Evolutionary conservation across 2,329 filamentous ascomycete genomes (phyloP).

Genomic region (Trichothecium roseum): DNA sequence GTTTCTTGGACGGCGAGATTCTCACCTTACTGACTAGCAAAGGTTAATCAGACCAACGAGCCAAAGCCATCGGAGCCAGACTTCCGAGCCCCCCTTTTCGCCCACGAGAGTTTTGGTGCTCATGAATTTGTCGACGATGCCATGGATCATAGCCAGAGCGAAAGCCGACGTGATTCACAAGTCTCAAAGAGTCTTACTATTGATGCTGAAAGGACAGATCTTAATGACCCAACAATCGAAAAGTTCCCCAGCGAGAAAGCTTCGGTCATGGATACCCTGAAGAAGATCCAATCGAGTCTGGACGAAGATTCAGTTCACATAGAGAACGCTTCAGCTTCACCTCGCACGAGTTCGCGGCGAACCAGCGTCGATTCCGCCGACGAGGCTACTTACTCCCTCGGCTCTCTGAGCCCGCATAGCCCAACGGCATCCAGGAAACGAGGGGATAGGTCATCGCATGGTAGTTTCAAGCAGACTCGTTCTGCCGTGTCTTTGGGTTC

Average conservation of each 20-base stretch:
- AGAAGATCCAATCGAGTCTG: constrained; percentile 33
- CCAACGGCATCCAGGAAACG: constrained; percentile 18
- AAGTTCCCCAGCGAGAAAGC: constrained; percentile 33
- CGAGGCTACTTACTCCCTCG: constrained; percentile 23
- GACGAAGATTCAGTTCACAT: constrained; percentile 26
- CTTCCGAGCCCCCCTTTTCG: constrained; percentile 27
- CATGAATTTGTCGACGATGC: constrained; percentile 22
- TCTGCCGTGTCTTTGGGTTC: constrained; percentile 31
- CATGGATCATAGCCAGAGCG: constrained; percentile 14
- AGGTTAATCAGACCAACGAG: constrained; percentile 2
- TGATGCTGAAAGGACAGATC: constrained; percentile 14
- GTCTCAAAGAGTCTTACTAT: background rate
- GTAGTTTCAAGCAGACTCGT: constrained; percentile 22
- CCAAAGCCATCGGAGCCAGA: too few species aligned
- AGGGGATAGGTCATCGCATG: constrained; percentile 20
- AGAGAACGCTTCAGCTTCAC: constrained; percentile 23
- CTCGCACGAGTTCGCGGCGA: constrained; percentile 21
- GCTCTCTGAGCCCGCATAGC: constrained; percentile 23
- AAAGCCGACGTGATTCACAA: background rate
- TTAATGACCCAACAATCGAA: constrained; percentile 37
- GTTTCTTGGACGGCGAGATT: background rate
- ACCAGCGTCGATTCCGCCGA: constrained; percentile 25
- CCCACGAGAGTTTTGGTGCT: constrained; percentile 35
- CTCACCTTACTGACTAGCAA: background rate
- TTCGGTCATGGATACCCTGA: constrained; percentile 33